These are phyloP conservation scores for Sugiyamaella castrensis DNA, from an alignment of 1,139 yeast species.

Conservation along the genomic window DNA sequence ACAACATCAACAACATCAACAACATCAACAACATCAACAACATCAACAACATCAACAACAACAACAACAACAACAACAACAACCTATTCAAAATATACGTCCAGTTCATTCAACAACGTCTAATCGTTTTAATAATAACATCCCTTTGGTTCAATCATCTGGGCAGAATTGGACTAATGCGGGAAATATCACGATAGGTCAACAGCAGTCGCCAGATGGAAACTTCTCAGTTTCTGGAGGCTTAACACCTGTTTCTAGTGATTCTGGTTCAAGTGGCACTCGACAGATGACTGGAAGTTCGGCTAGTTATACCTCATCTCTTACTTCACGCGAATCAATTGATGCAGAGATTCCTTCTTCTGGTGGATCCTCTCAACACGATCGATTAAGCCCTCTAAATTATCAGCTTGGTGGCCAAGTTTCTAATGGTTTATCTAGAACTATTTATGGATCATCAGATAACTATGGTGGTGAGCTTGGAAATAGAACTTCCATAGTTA, in stretches of 20 bases:
- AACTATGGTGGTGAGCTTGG: not conserved
- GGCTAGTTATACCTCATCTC: constrained; percentile 11
- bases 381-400: not conserved
- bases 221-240: not conserved
- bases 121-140: not conserved
- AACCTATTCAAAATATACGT: too few relatives aligned
- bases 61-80: constrained; percentile 3
- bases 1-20: not conserved
- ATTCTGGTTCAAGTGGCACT: constrained; percentile 2
- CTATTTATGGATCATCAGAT: not conserved
- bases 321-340: constrained; percentile 15
- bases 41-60: not conserved
- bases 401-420: too few relatives aligned
- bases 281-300: constrained; percentile 10
- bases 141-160: too few relatives aligned
- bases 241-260: constrained; percentile 8
- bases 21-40: not conserved
- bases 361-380: not conserved
- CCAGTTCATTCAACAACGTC: not conserved
- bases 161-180: too few relatives aligned
- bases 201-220: too few relatives aligned
- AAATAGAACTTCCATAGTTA: constrained; percentile 3
- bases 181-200: too few relatives aligned
- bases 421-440: not conserved
- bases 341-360: constrained; percentile 2